These are phyloP conservation scores for Neospermospora avenae DNA, from an alignment of 2,329 filamentous ascomycete genomes.

Conservation along the genomic window DNA sequence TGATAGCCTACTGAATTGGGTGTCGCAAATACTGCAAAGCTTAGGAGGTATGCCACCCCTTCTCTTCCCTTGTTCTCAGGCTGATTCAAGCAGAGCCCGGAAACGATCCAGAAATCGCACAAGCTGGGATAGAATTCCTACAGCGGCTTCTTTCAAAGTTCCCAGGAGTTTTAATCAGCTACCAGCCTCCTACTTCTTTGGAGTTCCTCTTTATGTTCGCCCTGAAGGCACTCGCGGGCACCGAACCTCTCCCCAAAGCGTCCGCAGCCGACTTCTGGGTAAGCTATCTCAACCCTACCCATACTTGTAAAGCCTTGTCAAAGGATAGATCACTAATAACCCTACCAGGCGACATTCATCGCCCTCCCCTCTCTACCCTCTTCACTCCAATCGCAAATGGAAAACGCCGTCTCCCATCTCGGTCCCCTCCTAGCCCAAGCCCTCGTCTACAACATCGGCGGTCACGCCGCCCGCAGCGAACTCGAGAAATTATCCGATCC, in stretches of 20 bases:
- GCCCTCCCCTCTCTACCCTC: constrained; percentile 39
- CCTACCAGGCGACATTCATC: constrained; percentile 49
- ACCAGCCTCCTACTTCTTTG: constrained; percentile 53
- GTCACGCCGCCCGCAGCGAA: constrained; percentile 67
- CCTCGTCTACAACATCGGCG: constrained; percentile 63
- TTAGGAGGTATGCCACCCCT: constrained; percentile 50
- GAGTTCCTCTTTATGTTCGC: constrained; percentile 70
- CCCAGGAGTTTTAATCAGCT: constrained; percentile 56
- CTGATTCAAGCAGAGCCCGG: constrained; percentile 46
- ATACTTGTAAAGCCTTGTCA: not conserved
- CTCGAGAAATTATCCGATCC: constrained; percentile 69
- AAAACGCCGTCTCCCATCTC: constrained; percentile 53
- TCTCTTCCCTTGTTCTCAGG: not conserved
- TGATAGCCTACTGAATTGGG: constrained; percentile 55
- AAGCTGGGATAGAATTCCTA: constrained; percentile 71
- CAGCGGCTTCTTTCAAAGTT: constrained; percentile 60
- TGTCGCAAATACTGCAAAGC: constrained; percentile 57
- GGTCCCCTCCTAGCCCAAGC: constrained; percentile 59
- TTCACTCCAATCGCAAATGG: constrained; percentile 40
- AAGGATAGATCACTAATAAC: constrained; percentile 10
- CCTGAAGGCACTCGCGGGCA: constrained; percentile 65
- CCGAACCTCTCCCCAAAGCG: constrained; percentile 72
- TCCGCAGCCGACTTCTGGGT: constrained; percentile 76
- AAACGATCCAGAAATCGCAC: constrained; percentile 67
- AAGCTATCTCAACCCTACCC: constrained; percentile 21